These are phyloP conservation scores for Rhodomyrtus psidioides DNA, from an alignment of 441 rosid species.

Conservation along the genomic window DNA sequence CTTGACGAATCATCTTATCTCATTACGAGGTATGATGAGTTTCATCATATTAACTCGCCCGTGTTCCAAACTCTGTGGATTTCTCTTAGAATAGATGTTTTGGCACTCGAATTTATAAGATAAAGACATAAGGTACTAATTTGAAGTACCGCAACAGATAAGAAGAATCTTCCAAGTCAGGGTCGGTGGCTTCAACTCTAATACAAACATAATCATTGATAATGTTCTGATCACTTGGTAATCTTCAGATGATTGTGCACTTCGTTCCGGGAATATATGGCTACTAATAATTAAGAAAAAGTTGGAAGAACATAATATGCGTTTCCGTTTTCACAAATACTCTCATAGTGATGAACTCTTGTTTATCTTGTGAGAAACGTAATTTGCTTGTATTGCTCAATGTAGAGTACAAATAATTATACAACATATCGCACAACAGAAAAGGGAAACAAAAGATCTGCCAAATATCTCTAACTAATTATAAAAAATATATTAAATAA, in stretches of 20 bases:
- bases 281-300: background rate
- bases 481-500: no score
- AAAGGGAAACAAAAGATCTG: no score
- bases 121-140: background rate
- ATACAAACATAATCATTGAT: background rate
- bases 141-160: background rate
- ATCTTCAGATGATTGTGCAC: background rate
- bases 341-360: background rate
- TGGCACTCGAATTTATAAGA: background rate
- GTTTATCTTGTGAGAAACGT: background rate
- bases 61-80: no score
- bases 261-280: background rate
- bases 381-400: no score
- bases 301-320: background rate
- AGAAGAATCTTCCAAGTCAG: background rate
- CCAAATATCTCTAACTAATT: no score
- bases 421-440: no score
- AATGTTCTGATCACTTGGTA: background rate
- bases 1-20: background rate
- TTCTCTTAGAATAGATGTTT: background rate
- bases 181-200: background rate
- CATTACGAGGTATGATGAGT: background rate
- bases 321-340: background rate
- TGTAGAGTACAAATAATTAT: no score
- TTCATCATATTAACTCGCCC: background rate